Base-by-base conservation (phyloP, 176 grass and related monocot genomes). In the Ensete ventricosum region DNA sequence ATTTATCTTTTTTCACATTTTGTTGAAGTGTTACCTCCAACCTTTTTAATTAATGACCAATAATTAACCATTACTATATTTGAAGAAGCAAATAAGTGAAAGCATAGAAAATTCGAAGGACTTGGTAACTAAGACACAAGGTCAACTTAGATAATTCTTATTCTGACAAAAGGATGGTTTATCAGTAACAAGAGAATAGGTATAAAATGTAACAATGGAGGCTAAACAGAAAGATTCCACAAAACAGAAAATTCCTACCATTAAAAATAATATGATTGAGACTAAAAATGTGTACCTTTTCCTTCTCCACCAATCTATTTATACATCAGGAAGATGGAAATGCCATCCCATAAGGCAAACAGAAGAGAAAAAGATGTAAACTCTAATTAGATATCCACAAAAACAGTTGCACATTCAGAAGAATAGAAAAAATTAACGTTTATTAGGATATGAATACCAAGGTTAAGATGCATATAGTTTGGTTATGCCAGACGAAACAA, bases 271-370 rank as follows among this genome's bases (percentile, higher is more conserved):
- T 1, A 34, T 74, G 17, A 48, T 8, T 78, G 73, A 55, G 74
- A 51, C 19, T 67, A 17, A 60, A 72, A 64, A 62, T 62, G 59
- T 75, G 10, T 91, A 98, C 94, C 90, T 84, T 85, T 85, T 98
- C 90, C 69, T 88, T 84, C 83, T 88, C 88, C 72, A 93, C 82
- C 94, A 98, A 86, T 98, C 94, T 98, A 9, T 90, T 82, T 78
- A 71, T 77, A 85, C 57, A 80, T 70, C 67, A 49, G 55, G 72
- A 49, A 73, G 73, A 75, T 85, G 74, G 54, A 76, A 53, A 78
- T 49, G 71, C 54, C 73, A 72, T 72, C 62, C 80, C 80, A 20
- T n/a, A 10, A 76, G 29, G 74, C 52, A 66, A 57, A 5, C 10
- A 43, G n/a, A 43, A 25, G 55, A 29, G 16, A 26, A 57, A 34